phyloP scores from a whole-genome alignment of 2,329 filamentous ascomycete species.

The Cordyceps javanica region DNA sequence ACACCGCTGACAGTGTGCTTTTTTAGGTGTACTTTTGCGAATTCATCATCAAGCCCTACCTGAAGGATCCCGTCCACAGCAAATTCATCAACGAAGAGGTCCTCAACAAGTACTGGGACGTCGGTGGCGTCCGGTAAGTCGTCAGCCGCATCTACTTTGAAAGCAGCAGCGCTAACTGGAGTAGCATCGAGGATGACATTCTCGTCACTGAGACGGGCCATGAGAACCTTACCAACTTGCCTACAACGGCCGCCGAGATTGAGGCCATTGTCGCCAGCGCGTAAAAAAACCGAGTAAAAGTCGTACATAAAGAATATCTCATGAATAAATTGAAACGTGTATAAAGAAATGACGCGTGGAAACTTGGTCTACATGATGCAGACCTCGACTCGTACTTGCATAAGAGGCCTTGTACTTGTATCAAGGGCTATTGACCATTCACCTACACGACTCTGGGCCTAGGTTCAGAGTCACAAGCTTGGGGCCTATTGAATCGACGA shows the following conservation, averaged over 20 bases:
- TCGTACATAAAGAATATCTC: neutral
- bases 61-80: constrained; percentile 63
- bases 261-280: constrained; percentile 33
- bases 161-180: constrained; percentile 16
- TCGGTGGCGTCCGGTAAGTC: constrained; percentile 63
- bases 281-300: neutral
- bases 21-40: constrained; percentile 86
- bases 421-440: too few species aligned
- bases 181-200: constrained; percentile 62
- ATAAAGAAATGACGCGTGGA: too few species aligned
- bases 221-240: constrained; percentile 66
- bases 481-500: too few species aligned
- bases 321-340: neutral
- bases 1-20: too few species aligned
- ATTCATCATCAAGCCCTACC: constrained; percentile 78
- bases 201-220: constrained; percentile 63
- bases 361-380: too few species aligned
- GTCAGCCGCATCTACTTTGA: neutral
- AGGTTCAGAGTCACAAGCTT: too few species aligned
- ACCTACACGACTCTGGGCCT: too few species aligned
- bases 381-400: too few species aligned
- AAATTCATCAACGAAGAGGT: constrained; percentile 72
- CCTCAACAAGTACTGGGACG: constrained; percentile 74
- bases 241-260: constrained; percentile 60
- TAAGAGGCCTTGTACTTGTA: too few species aligned